Conservation (phyloP, 257 asterid species). For the Capsicum chinense region DNA sequence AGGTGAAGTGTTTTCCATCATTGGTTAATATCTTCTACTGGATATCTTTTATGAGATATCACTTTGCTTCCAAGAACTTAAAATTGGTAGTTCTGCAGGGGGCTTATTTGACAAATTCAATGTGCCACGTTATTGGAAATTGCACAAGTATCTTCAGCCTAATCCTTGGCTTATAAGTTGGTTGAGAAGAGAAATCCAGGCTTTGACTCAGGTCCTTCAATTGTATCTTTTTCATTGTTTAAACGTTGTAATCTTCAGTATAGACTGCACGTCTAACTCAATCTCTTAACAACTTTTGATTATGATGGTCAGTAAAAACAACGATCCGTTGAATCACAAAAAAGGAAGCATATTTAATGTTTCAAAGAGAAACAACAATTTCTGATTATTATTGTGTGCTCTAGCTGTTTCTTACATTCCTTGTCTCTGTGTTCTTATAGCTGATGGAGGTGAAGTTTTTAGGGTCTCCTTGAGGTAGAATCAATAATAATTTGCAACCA, state of each 20-base stretch:
- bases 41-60: conserved; percentile 21
- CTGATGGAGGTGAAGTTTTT: not conserved
- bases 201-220: conserved; percentile 61
- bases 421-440: conserved; percentile 20
- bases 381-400: not conserved
- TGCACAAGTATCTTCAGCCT: conserved; percentile 58
- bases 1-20: conserved; percentile 46
- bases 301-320: not conserved
- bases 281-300: not conserved
- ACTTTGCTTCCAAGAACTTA: not conserved
- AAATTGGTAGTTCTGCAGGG: conserved; percentile 41
- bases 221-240: conserved; percentile 19
- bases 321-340: not conserved
- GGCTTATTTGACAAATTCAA: conserved; percentile 50
- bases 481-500: not conserved
- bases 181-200: conserved; percentile 82
- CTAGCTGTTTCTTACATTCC: not conserved
- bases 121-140: conserved; percentile 66
- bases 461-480: not conserved
- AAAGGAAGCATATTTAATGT: not conserved
- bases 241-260: not conserved
- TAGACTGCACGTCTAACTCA: not conserved
- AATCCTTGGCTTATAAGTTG: conserved; percentile 61
- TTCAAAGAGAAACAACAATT: not conserved
- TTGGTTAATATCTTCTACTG: conserved; percentile 1